These are phyloP conservation scores for Penicillium alfredii DNA, from an alignment of 495 filamentous ascomycete species.

Conservation along the genomic window DNA sequence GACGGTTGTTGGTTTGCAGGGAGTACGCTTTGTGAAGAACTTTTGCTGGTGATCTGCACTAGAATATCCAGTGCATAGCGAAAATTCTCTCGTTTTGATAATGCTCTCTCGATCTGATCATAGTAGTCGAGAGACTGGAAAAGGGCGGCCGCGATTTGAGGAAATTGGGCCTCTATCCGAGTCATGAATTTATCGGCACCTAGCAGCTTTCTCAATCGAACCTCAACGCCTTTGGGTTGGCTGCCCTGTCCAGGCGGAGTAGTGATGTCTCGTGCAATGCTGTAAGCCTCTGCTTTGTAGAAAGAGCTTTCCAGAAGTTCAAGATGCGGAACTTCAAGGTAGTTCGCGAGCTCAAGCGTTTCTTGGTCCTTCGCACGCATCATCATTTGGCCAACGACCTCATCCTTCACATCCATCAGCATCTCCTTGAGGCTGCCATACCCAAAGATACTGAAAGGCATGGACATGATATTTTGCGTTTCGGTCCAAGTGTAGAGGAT, in stretches of 20 bases:
- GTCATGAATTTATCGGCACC: constrained; percentile 57
- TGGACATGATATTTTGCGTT: constrained; percentile 51
- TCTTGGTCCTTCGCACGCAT: constrained; percentile 72
- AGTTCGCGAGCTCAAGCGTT: constrained; percentile 49
- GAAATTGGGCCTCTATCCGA: constrained; percentile 61
- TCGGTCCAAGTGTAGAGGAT: constrained; percentile 91
- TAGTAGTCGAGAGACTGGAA: constrained; percentile 66
- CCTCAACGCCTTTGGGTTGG: constrained; percentile 58
- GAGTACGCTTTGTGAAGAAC: constrained; percentile 52
- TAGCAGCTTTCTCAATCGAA: constrained; percentile 59
- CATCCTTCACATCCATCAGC: constrained; percentile 65
- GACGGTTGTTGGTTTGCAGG: constrained; percentile 77
- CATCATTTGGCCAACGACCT: constrained; percentile 73
- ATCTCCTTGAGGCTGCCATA: constrained; percentile 66
- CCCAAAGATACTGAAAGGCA: constrained; percentile 78
- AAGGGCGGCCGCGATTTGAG: constrained; percentile 66
- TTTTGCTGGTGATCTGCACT: constrained; percentile 57
- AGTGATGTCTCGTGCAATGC: constrained; percentile 71
- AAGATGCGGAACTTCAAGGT: constrained; percentile 47
- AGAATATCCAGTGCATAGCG: constrained; percentile 55
- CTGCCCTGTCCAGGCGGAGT: constrained; percentile 46
- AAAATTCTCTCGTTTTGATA: constrained; percentile 58
- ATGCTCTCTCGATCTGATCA: constrained; percentile 66
- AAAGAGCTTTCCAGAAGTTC: constrained; percentile 65
- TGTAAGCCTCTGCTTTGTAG: constrained; percentile 75